Evolutionary conservation across 345 rosid species (phyloP).

Genomic region (Populus pruinosa): DNA sequence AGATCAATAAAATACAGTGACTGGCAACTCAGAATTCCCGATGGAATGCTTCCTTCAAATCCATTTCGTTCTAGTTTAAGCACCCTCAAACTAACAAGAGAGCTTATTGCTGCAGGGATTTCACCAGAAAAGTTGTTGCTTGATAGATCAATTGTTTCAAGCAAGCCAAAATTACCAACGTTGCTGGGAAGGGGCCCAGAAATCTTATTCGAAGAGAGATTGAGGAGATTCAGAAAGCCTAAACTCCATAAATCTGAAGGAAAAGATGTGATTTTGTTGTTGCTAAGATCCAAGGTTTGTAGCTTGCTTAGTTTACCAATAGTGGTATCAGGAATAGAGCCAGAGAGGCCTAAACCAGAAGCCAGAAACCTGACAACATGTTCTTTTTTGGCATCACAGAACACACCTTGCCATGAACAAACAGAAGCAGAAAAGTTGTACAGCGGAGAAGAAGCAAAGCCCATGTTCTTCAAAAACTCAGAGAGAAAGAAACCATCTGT

Average conservation of each 20-base stretch:
- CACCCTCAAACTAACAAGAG: constrained; percentile 53
- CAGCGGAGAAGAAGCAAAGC: constrained; percentile 33
- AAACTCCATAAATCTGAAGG: constrained; percentile 93
- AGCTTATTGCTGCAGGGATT: constrained; percentile 68
- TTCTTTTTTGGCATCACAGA: constrained; percentile 54
- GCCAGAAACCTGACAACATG: constrained; percentile 47
- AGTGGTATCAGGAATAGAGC: constrained; percentile 74
- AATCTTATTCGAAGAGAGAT: constrained; percentile 69
- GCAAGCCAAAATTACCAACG: constrained; percentile 76
- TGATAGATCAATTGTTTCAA: constrained; percentile 69
- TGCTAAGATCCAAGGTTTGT: constrained; percentile 71
- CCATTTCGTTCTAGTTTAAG: constrained; percentile 58
- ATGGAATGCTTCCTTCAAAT: constrained; percentile 61
- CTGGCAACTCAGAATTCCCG: constrained; percentile 46
- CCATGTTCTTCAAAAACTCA: constrained; percentile 65
- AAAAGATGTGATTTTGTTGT: constrained; percentile 71
- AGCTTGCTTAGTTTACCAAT: constrained; percentile 85
- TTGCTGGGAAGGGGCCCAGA: constrained; percentile 68
- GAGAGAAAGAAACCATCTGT: constrained; percentile 79
- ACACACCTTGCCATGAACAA: constrained; percentile 74
- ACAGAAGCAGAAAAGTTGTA: constrained; percentile 51
- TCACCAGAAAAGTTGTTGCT: constrained; percentile 64
- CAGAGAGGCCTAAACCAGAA: constrained; percentile 65
- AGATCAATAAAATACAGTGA: constrained; percentile 61
- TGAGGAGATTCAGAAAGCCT: constrained; percentile 56